Conservation (phyloP, 1,284 basidiomycete genomes). For the Pyrrhoderma noxium region DNA sequence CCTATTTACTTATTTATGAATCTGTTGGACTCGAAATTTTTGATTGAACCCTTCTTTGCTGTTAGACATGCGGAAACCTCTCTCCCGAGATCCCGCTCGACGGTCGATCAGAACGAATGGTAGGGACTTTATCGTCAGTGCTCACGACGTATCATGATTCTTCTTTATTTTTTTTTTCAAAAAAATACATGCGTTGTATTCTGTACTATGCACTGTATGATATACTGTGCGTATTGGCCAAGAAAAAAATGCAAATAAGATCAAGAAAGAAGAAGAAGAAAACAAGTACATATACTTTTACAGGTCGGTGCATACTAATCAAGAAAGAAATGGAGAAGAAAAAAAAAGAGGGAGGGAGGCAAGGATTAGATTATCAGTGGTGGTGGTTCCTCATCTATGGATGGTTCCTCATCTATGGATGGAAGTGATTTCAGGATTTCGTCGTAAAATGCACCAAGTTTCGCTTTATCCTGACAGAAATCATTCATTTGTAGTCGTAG, state of each 20-base stretch:
- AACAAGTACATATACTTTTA: background rate
- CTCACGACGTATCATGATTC: conserved; percentile 55
- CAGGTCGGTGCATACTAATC: too few relatives aligned
- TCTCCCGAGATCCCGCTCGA: conserved; percentile 55
- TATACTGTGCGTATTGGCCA: background rate
- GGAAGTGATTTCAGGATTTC: conserved; percentile 50
- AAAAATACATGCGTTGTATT: too few relatives aligned
- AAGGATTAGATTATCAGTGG: conserved; percentile 34
- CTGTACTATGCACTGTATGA: conserved; percentile 8
- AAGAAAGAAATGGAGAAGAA: too few relatives aligned
- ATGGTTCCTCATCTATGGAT: conserved; percentile 32
- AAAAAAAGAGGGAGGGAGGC: too few relatives aligned
- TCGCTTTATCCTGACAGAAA: conserved; percentile 58
- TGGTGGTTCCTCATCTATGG: conserved; percentile 54
- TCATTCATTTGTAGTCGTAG: conserved; percentile 52
- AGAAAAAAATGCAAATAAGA: background rate
- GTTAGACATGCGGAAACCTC: conserved; percentile 85
- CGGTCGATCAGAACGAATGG: conserved; percentile 66
- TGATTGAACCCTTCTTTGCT: background rate
- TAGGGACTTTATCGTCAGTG: conserved; percentile 64
- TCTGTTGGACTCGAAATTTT: background rate
- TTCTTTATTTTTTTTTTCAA: conserved; percentile 8
- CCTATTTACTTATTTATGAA: background rate
- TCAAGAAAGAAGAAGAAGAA: background rate
- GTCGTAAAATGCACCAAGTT: conserved; percentile 62